phyloP scores from a whole-genome alignment of 306 rosid species.

The Cicer pinnatifidum region DNA sequence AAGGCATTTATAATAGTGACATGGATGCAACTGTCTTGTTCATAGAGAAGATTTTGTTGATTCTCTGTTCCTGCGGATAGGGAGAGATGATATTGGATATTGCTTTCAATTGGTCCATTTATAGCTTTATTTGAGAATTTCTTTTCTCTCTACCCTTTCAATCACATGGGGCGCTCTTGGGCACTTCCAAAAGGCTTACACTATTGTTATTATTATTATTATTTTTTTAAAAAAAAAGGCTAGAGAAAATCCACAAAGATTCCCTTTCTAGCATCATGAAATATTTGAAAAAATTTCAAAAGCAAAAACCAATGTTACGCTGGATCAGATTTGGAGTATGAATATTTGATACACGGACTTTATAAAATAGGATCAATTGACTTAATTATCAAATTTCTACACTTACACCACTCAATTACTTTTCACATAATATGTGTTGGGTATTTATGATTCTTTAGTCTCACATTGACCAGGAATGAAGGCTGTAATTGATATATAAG shows the following conservation, averaged over 20 bases:
- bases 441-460: too few relatives aligned
- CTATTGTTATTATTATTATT: not conserved
- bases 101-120: slow-evolving; percentile 65
- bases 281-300: not conserved
- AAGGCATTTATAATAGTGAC: slow-evolving; percentile 47
- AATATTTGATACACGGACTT: not conserved
- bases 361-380: not conserved
- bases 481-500: too few relatives aligned
- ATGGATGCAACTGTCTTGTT: slow-evolving; percentile 59
- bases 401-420: not conserved
- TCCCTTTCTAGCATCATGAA: slow-evolving; percentile 24
- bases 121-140: slow-evolving; percentile 23
- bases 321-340: slow-evolving; percentile 1
- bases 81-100: slow-evolving; percentile 57
- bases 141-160: slow-evolving; percentile 41
- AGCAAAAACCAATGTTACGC: slow-evolving; percentile 29
- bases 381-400: not conserved
- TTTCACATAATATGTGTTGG: too few relatives aligned
- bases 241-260: slow-evolving; percentile 39
- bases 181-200: slow-evolving; percentile 6
- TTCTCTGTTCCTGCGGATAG: slow-evolving; percentile 60
- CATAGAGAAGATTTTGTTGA: slow-evolving; percentile 65
- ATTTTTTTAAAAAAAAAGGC: too few relatives aligned
- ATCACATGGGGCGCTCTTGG: slow-evolving; percentile 49
- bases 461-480: too few relatives aligned